These are phyloP conservation scores for Chlorella ohadii DNA, from an alignment of 139 green algal genomes.

Conservation along the genomic window DNA sequence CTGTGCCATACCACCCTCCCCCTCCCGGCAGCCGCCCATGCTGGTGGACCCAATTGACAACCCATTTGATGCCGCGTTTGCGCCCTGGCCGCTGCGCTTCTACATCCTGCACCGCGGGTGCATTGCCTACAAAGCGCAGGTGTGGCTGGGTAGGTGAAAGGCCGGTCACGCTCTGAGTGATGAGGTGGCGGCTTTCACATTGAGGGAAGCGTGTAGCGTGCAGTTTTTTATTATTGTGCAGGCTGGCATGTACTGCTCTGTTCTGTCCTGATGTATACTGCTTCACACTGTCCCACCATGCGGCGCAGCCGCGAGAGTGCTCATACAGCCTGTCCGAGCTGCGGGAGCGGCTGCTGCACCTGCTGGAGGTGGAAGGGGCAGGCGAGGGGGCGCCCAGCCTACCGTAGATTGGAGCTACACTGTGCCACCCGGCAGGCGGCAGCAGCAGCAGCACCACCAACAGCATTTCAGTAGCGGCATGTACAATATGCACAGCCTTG, in stretches of 20 bases:
- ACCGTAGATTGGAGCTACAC: too few species aligned
- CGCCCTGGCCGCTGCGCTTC: slow-evolving; percentile 17
- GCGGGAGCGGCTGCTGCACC: background rate
- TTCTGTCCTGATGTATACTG: too few species aligned
- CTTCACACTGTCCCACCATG: background rate
- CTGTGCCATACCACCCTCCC: background rate
- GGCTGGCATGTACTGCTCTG: background rate
- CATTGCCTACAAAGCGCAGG: slow-evolving; percentile 2
- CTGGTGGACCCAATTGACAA: slow-evolving; percentile 16
- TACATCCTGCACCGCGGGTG: slow-evolving; percentile 1
- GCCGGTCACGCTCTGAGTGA: too few species aligned
- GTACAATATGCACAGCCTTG: too few species aligned
- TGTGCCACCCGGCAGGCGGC: too few species aligned
- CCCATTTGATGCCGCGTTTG: slow-evolving; percentile 14
- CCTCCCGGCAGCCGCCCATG: slow-evolving; percentile 1
- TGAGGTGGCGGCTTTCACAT: too few species aligned
- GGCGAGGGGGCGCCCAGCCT: too few species aligned
- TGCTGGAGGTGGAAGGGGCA: slow-evolving; percentile 5
- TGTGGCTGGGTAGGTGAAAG: background rate
- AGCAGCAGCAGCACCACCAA: background rate
- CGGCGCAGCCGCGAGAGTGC: background rate
- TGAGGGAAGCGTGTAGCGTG: too few species aligned
- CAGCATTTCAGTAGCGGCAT: too few species aligned
- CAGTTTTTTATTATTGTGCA: background rate
- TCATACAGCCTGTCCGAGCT: background rate